Evolutionary conservation across 257 asterid species (phyloP), one percentile per base, ranked within the genome.

Genomic region (Solanum megistacrolobum): DNA sequence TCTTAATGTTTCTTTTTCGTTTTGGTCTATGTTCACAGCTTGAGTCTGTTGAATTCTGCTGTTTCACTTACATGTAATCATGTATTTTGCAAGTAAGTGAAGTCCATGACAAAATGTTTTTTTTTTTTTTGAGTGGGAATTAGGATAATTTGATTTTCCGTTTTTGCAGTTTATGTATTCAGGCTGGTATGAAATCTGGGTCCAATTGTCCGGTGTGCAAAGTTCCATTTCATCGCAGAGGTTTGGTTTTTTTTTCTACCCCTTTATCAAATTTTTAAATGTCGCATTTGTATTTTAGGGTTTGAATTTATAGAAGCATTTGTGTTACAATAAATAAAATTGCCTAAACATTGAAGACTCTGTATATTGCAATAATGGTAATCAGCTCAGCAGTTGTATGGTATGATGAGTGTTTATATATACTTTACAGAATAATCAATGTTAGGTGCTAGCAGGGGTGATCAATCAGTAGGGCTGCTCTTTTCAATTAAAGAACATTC

Each of bases 61-160:
- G 94, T 94, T 90, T 93, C 98, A 27, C 98, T 95, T 88, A 91
- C 95, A 69, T 97, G 98, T 92, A 97, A 97, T 94, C 99, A 97
- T 85, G 98, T 91, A 38, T 97, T 97, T 86, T 97, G 99, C 99
- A 91, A 91, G 99, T 97, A 92, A 92, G 97, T 46, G n/a, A 46
- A 27, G 29, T 35, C 23, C 52, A 72, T n/a, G 35, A n/a, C 6
- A 3, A 38, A 71, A 84, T 88, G 23, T 32, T 38, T 3, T 16
- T 16, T 52, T 27, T 21, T 29, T 21, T 12, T 52, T 52, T 69
- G 31, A 84, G 86, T 83, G 65, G 39, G 38, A 23, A 69, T 48
- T 84, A 3, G 27, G 35, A 3, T 69, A 34, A 27, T 71, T 83
- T 74, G 27, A 34, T 71, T 83, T 60, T 31, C 36, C 3, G 7